These are phyloP conservation scores for Warburgia ugandensis DNA, from an alignment of 164 flowering plant genomes.

Conservation along the genomic window DNA sequence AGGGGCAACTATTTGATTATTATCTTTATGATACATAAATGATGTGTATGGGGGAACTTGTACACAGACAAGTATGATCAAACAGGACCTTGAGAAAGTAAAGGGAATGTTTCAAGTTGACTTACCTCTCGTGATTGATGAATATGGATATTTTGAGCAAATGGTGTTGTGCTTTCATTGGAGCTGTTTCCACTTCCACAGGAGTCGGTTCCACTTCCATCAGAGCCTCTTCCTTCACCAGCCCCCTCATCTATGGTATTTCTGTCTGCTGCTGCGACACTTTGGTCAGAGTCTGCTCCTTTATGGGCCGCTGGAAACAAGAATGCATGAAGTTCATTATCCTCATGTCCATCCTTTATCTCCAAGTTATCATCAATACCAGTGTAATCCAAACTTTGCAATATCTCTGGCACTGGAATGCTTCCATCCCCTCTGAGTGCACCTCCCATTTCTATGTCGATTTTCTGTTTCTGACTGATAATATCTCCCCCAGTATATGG, in stretches of 20 bases:
- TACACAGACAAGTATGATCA: not conserved
- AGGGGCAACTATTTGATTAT: not conserved
- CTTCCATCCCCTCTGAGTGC: constrained; percentile 24
- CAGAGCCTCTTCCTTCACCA: constrained; percentile 15
- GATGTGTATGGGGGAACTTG: not conserved
- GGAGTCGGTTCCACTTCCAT: no score
- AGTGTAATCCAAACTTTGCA: constrained; percentile 51
- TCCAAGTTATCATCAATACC: constrained; percentile 46
- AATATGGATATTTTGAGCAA: not conserved
- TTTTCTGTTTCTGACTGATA: constrained; percentile 45
- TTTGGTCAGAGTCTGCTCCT: constrained; percentile 8
- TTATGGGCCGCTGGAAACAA: constrained; percentile 24
- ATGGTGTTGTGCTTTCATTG: not conserved
- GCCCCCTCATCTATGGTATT: constrained; percentile 1
- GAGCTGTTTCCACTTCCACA: no score
- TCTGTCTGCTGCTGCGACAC: constrained; percentile 7
- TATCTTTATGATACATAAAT: no score
- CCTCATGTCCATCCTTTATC: constrained; percentile 30
- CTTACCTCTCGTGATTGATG: not conserved
- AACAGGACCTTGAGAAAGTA: not conserved
- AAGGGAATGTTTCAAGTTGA: not conserved
- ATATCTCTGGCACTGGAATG: constrained; percentile 46
- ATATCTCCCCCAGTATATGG: constrained; percentile 23
- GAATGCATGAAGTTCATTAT: constrained; percentile 25
- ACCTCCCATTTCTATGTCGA: constrained; percentile 60